Percentiles rank a stretch among this genome's conserved stretches.
phyloP scores from a whole-genome alignment of 495 filamentous ascomycete genomes.

The Xylaria bambusicola region DNA sequence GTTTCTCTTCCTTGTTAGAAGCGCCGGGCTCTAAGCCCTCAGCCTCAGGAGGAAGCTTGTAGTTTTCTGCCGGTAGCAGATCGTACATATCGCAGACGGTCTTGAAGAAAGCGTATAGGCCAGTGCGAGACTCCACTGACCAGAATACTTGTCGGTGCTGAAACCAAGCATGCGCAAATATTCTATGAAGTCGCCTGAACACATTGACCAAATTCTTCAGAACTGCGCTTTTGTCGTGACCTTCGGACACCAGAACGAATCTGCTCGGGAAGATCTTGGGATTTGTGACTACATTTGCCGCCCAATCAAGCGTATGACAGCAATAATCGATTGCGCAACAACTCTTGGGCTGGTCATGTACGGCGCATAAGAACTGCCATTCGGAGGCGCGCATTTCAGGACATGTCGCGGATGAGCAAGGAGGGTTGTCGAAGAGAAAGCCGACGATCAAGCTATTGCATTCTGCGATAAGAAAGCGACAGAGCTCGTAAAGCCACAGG shows the following conservation, averaged over 20 bases:
- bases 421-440: conserved; percentile 85
- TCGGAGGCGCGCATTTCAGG: conserved; percentile 98
- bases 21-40: conserved; percentile 65
- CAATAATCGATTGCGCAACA: conserved; percentile 99
- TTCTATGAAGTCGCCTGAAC: conserved; percentile 88
- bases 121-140: conserved; percentile 85
- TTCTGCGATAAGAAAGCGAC: conserved; percentile 89
- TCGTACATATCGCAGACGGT: conserved; percentile 89
- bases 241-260: conserved; percentile 64
- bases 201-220: conserved; percentile 90
- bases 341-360: conserved; percentile 89
- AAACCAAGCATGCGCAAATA: conserved; percentile 99
- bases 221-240: conserved; percentile 62
- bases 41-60: conserved; percentile 90
- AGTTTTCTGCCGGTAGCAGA: conserved; percentile 88
- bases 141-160: conserved; percentile 95
- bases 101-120: conserved; percentile 94
- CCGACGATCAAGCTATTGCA: conserved; percentile 88
- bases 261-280: conserved; percentile 90
- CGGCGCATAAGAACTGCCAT: conserved; percentile 98
- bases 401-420: conserved; percentile 84
- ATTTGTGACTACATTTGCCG: conserved; percentile 84
- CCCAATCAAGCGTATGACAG: conserved; percentile 97
- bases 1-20: conserved; percentile 34
- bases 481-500: conserved; percentile 97